Base-by-base conservation (phyloP, 2,329 filamentous ascomycete species). In the Elsinoe fawcettii region DNA sequence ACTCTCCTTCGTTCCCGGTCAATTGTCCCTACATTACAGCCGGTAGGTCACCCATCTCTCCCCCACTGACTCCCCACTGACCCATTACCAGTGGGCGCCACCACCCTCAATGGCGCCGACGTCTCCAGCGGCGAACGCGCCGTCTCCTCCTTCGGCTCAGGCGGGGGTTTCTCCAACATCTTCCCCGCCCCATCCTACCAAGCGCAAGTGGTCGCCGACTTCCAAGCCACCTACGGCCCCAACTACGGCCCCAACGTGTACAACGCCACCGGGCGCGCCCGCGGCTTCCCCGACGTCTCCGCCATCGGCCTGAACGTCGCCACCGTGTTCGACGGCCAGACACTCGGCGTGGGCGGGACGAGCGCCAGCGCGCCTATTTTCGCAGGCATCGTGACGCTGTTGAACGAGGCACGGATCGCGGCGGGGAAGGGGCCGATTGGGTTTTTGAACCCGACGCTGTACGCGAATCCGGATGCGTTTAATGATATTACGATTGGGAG, bases 91-190 rank as follows among this genome's bases (percentile, higher is more conserved):
- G 73, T 77, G 3, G 74, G 74, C 8, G 74, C 72, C 3, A 77
- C 75, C 0, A 61, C 64, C 12, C 64, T 67, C 20, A 63, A 75
- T 47, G 61, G 66, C 23, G 73, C 75, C 1, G 75, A 77, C 54
- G 71, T 74, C 60, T 70, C 72, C 16, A 71, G 70, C 14, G 87
- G 84, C 46, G 68, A 65, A 27, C 77, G 76, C 8, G 66, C 74
- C 4, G 68, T 77, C 55, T 84, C 81, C 1, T 72, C 70, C 56
- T 73, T 73, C 60, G 72, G 71, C 11, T 72, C 71, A 1, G 72
- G 73, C 12, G 74, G 74, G 2, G 67, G 67, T 12, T 76, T 77
- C 63, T 74, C 70, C 5, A 72, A 77, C 57, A 66, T 70, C 49
- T 78, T 71, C 66, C 43, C 66, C 22, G 69, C 70, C 3, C 75